These are phyloP conservation scores for Fusarium sp. DNA, from an alignment of 2,329 filamentous ascomycete species.

Conservation along the genomic window DNA sequence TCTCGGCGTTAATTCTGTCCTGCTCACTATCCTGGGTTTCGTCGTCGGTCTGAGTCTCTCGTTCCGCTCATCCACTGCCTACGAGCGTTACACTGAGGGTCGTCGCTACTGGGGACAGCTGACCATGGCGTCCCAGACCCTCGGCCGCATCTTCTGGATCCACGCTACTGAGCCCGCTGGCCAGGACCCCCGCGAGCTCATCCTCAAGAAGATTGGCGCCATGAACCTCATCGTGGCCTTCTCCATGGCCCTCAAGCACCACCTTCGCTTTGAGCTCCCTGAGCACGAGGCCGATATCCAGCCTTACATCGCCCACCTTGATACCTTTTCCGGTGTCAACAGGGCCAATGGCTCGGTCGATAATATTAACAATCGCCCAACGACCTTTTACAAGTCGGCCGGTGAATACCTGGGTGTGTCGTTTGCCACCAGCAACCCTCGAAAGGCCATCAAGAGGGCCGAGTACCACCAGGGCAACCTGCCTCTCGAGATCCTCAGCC, in stretches of 20 bases:
- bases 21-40: conserved; percentile 85
- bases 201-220: conserved; percentile 80
- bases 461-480: conserved; percentile 83
- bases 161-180: conserved; percentile 74
- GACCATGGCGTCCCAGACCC: conserved; percentile 73
- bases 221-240: conserved; percentile 86
- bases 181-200: conserved; percentile 72
- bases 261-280: conserved; percentile 87
- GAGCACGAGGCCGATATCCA: conserved; percentile 82
- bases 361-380: conserved; percentile 56
- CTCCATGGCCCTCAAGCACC: conserved; percentile 83
- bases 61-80: conserved; percentile 83
- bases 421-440: conserved; percentile 83
- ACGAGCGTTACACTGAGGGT: conserved; percentile 79
- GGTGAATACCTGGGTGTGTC: conserved; percentile 84
- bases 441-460: conserved; percentile 82
- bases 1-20: conserved; percentile 57
- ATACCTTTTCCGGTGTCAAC: conserved; percentile 76
- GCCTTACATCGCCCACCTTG: conserved; percentile 78
- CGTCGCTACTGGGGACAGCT: conserved; percentile 75
- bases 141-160: conserved; percentile 88
- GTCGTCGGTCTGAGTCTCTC: conserved; percentile 83
- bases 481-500: conserved; percentile 83
- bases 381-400: conserved; percentile 71
- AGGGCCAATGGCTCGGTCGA: conserved; percentile 59